Percentiles rank a stretch among this genome's conserved stretches.
These are phyloP conservation scores for Taiozyma sp. DNA, from an alignment of 1,139 yeast genomes.

Conservation along the genomic window DNA sequence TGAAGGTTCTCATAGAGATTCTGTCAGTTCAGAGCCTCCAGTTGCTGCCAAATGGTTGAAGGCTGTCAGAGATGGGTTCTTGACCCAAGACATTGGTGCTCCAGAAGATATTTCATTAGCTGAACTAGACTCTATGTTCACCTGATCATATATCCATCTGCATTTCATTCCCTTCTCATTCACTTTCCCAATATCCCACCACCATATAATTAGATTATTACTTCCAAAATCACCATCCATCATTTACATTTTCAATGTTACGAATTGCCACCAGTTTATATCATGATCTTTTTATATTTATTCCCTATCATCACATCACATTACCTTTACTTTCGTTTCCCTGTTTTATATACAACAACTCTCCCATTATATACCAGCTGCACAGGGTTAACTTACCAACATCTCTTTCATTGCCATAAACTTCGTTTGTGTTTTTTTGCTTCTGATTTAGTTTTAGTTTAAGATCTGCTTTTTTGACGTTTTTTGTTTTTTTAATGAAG, in stretches of 20 bases:
- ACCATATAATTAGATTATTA: background rate
- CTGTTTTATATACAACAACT: background rate
- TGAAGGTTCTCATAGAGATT: slow-evolving; percentile 11
- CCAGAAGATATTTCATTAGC: slow-evolving; percentile 75
- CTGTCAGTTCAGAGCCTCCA: slow-evolving; percentile 21
- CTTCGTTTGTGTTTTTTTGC: background rate
- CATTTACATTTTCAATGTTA: background rate
- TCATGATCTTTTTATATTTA: background rate
- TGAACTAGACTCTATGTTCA: slow-evolving; percentile 63
- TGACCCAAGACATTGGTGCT: slow-evolving; percentile 68
- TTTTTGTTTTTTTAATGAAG: background rate
- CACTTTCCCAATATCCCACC: background rate
- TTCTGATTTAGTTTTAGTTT: background rate
- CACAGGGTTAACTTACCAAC: background rate
- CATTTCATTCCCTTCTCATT: background rate
- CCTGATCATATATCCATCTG: background rate
- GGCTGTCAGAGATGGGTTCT: slow-evolving; percentile 68
- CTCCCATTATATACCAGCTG: background rate
- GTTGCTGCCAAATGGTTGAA: slow-evolving; percentile 61
- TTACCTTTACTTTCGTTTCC: background rate
- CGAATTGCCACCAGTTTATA: background rate
- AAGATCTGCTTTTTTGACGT: background rate
- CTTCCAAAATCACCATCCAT: background rate
- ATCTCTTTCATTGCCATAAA: background rate
- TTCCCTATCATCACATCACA: background rate